Percentiles rank a stretch among this genome's conserved stretches.
These are phyloP conservation scores for Cornus suecica DNA, from an alignment of 148 eudicot species.

Conservation along the genomic window DNA sequence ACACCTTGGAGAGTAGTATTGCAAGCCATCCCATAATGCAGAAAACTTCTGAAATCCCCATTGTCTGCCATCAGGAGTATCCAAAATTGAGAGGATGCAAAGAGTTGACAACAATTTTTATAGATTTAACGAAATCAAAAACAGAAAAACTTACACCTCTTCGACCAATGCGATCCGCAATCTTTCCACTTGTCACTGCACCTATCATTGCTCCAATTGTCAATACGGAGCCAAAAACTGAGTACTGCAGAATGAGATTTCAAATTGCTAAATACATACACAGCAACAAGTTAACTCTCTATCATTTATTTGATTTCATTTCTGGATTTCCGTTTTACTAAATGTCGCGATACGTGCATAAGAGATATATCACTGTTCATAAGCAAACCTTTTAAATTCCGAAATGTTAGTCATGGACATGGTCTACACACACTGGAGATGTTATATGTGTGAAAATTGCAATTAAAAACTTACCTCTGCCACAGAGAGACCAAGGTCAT, in stretches of 20 bases:
- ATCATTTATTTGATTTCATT: neutral
- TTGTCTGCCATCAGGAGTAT: conserved; percentile 39
- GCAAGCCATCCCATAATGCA: conserved; percentile 46
- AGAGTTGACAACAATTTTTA: neutral
- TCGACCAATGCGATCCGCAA: conserved; percentile 50
- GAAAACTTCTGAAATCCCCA: conserved; percentile 43
- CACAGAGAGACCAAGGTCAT: neutral
- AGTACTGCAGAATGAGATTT: conserved; percentile 15
- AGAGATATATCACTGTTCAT: too few species aligned
- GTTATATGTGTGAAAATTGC: too few species aligned
- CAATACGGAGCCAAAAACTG: conserved; percentile 24
- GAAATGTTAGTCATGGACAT: too few species aligned
- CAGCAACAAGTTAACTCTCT: neutral
- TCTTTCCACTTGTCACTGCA: conserved; percentile 47
- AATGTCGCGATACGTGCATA: too few species aligned
- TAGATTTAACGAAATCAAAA: neutral
- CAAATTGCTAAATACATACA: neutral
- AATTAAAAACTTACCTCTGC: neutral
- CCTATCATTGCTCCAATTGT: conserved; percentile 57
- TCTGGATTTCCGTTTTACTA: neutral
- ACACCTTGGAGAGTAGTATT: conserved; percentile 44
- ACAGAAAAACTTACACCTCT: conserved; percentile 35
- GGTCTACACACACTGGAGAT: too few species aligned
- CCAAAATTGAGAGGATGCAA: neutral
- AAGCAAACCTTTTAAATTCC: too few species aligned